Percentiles rank a stretch among this genome's conserved stretches.
Conservation (phyloP, 768 basidiomycete genomes). For the Russula sp. region DNA sequence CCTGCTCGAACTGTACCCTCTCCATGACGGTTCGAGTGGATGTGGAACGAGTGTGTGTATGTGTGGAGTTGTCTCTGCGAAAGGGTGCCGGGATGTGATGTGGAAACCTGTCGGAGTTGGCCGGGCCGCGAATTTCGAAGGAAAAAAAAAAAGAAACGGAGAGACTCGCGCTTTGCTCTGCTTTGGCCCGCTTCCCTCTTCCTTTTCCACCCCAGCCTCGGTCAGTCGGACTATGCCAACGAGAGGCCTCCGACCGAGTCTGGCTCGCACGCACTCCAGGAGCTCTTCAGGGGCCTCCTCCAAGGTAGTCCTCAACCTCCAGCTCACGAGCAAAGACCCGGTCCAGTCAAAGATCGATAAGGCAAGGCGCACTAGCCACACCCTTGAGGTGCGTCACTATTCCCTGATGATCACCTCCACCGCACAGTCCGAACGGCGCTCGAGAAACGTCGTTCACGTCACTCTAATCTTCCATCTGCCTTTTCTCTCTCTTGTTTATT, state of each 20-base stretch:
- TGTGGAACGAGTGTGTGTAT: neutral
- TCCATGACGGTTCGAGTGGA: conserved; percentile 50
- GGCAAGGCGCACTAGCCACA: conserved; percentile 39
- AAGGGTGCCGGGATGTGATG: neutral
- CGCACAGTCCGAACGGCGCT: neutral
- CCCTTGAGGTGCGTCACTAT: conserved; percentile 38
- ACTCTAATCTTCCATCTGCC: neutral
- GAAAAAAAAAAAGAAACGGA: neutral
- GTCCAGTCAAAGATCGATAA: conserved; percentile 42
- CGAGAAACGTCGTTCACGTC: neutral
- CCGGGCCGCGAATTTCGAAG: neutral
- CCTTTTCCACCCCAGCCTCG: neutral
- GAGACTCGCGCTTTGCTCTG: neutral
- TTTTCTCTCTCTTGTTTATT: neutral
- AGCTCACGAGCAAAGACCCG: conserved; percentile 60
- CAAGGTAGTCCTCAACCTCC: conserved; percentile 52
- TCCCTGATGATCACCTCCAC: conserved; percentile 1
- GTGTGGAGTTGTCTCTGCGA: no score
- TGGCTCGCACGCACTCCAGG: conserved; percentile 55
- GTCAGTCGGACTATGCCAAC: conserved; percentile 34
- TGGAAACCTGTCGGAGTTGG: neutral
- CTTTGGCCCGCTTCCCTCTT: neutral
- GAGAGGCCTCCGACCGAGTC: conserved; percentile 43
- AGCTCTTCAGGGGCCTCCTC: conserved; percentile 49
- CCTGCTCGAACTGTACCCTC: conserved; percentile 88